These are phyloP conservation scores for Scorias spongiosa DNA, from an alignment of 2,329 filamentous ascomycete genomes.

Conservation along the genomic window DNA sequence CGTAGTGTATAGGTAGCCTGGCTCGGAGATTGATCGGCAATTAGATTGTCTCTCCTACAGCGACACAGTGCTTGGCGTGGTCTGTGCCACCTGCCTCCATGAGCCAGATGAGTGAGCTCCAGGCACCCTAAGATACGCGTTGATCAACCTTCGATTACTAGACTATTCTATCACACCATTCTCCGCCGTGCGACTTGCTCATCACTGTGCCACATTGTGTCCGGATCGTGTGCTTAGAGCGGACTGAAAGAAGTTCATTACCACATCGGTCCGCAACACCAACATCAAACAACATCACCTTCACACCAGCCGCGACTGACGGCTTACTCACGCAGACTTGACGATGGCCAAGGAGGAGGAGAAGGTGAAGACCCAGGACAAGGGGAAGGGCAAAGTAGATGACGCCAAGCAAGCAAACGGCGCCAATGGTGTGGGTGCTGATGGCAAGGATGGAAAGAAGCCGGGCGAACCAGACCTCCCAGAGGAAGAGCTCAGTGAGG, in stretches of 20 bases:
- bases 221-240: too few relatives aligned
- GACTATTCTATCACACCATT: neutral
- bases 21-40: neutral
- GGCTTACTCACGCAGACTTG: neutral
- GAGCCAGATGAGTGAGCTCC: neutral
- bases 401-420: constrained; percentile 49
- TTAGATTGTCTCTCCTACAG: neutral
- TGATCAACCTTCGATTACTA: neutral
- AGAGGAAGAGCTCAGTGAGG: constrained; percentile 84
- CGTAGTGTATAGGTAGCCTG: neutral
- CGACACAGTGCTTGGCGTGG: too few relatives aligned
- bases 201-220: too few relatives aligned
- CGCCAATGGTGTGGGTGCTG: constrained; percentile 36
- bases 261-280: too few relatives aligned
- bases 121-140: neutral
- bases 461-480: constrained; percentile 60
- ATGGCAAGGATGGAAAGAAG: constrained; percentile 51
- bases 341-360: constrained; percentile 89
- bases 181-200: too few relatives aligned
- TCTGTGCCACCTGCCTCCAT: too few relatives aligned
- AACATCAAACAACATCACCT: too few relatives aligned
- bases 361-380: constrained; percentile 68
- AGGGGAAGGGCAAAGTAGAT: constrained; percentile 84
- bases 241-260: too few relatives aligned
- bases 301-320: neutral